Base-by-base conservation (phyloP, 495 filamentous ascomycete genomes). In the Evansstolkia leycettana region DNA sequence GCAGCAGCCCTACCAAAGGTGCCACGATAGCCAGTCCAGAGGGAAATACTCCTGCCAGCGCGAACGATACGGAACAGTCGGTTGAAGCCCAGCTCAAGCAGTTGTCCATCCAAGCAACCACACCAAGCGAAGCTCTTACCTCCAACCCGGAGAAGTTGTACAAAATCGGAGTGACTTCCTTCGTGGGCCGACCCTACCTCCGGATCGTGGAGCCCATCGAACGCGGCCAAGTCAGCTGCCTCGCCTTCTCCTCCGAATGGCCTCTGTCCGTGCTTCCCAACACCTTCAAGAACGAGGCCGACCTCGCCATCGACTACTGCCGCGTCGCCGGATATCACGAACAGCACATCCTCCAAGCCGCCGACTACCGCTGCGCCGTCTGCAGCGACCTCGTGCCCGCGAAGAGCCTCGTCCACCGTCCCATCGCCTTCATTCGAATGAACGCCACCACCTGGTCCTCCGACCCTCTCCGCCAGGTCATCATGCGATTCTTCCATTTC, bases 321-420 rank as follows among this genome's bases (percentile, higher is more conserved):
- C 34, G 28, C 2, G 17, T 42, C 28, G 25, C 20, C 3, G 28
- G 28, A 13, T 28, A 18, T 13, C 27, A 42, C 34, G 40, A 42
- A 18, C 13, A 13, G 13, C 9, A 32, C 14, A 33, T 42, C 26
- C 34, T 42, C 12, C 10, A 28, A n/a, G n/a, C n/a, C 13, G 33
- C 29, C 5, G 5, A 38, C 16, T 31, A 37, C 29, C 40, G 31
- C 8, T 42, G 40, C 34, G 34, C 40, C 2, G 19, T 38, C 10
- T 42, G 40, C 32, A 12, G 29, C 19, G 18, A 34, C 0, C 16
- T 19, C 24, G 28, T 28, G 1, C 11, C 15, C 16, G 34, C 40
- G 3, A 10, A 24, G 12, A 37, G 27, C 28, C 23, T 42, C 3
- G 37, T 39, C 37, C 37, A 39, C 14, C 18, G 17, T 2, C 37